Evolutionary conservation across 1,284 basidiomycete species (phyloP).

Genomic region (Rhodotorula sp.): DNA sequence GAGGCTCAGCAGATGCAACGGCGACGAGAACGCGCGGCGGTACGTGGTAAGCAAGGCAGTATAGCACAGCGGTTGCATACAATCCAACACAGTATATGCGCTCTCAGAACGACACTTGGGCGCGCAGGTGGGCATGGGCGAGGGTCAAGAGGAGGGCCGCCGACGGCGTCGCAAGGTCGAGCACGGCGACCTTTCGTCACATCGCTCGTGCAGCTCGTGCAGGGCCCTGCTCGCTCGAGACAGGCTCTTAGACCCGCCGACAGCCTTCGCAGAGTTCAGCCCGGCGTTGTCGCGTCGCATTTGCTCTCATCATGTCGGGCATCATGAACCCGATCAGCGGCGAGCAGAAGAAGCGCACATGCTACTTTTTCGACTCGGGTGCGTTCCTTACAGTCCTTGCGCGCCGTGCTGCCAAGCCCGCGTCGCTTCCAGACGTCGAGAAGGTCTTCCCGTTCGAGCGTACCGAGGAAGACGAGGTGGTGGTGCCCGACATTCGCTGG

Average conservation of each 20-base stretch:
- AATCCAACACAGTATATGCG: no score
- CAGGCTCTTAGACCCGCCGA: no score
- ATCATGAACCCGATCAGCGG: constrained; percentile 40
- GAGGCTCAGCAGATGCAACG: no score
- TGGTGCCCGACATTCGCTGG: neutral
- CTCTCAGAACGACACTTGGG: no score
- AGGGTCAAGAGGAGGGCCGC: no score
- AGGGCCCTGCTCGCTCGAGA: no score
- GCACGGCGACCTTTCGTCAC: neutral
- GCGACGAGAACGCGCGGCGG: no score
- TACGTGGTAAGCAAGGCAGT: no score
- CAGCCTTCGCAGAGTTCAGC: neutral
- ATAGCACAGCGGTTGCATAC: no score
- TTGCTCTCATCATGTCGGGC: constrained; percentile 12
- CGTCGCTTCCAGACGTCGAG: neutral
- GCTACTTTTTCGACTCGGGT: constrained; percentile 76
- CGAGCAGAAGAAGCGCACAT: constrained; percentile 39
- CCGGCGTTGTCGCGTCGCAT: neutral
- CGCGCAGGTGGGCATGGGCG: no score
- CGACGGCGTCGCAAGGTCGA: neutral
- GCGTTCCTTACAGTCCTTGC: constrained; percentile 53
- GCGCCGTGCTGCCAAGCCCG: no score
- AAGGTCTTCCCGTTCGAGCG: no score
- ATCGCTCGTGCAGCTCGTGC: neutral
- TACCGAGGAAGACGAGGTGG: neutral